Conservation (phyloP, 169 alveolate species). For the Plasmodium blacklocki region DNA sequence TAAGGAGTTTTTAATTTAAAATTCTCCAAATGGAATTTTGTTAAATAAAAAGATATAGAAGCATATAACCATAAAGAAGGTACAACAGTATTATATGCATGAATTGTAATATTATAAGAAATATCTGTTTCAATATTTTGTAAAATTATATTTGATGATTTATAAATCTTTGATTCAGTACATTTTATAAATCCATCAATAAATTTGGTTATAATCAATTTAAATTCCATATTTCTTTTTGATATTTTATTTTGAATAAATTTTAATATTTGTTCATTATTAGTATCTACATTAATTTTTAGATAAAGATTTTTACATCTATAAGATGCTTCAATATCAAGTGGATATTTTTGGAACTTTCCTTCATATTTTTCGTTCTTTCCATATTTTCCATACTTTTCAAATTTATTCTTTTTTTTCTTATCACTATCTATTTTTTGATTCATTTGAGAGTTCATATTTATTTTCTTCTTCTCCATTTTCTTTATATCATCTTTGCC, state of each 20-base stretch:
- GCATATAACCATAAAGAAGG: slow-evolving; percentile 53
- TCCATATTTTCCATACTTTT: too few species aligned
- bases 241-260: slow-evolving; percentile 29
- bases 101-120: slow-evolving; percentile 60
- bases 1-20: slow-evolving; percentile 64
- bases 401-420: slow-evolving; percentile 4
- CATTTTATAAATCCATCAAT: slow-evolving; percentile 63
- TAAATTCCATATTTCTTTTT: slow-evolving; percentile 59
- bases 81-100: slow-evolving; percentile 36
- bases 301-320: slow-evolving; percentile 58
- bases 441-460: not conserved
- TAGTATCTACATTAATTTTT: slow-evolving; percentile 66
- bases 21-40: slow-evolving; percentile 38
- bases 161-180: slow-evolving; percentile 67
- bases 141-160: slow-evolving; percentile 67
- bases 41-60: slow-evolving; percentile 49
- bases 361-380: too few species aligned
- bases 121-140: slow-evolving; percentile 72
- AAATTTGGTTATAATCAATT: slow-evolving; percentile 54
- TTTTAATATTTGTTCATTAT: slow-evolving; percentile 58
- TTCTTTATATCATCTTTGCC: slow-evolving; percentile 13
- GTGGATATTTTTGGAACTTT: slow-evolving; percentile 35
- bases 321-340: slow-evolving; percentile 43
- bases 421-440: slow-evolving; percentile 9
- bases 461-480: slow-evolving; percentile 22